Evolutionary conservation across 805 yeast species (phyloP).

Genomic region (Dipodascopsis uninucleata): DNA sequence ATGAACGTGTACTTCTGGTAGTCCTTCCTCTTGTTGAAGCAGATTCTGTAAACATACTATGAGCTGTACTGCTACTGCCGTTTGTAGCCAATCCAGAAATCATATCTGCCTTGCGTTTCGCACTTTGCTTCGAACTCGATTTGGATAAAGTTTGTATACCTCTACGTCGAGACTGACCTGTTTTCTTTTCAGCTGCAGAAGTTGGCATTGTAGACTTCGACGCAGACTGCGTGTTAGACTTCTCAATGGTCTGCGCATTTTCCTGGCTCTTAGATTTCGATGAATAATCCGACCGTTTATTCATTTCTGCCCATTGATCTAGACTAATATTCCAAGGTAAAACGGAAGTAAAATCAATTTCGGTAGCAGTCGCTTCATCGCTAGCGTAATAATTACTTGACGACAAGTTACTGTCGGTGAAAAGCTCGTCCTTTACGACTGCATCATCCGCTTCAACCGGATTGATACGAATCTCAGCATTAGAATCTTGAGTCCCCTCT

Average conservation of each 20-base stretch:
- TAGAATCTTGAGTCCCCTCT: background rate
- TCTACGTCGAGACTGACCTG: conserved; percentile 3
- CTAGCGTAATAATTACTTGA: conserved; percentile 10
- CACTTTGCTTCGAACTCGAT: background rate
- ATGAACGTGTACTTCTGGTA: no score
- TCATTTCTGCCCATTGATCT: conserved; percentile 25
- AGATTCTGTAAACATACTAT: no score
- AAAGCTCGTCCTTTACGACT: background rate
- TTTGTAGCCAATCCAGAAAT: no score
- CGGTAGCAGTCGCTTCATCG: conserved; percentile 5
- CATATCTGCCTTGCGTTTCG: no score
- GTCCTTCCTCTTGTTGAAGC: no score
- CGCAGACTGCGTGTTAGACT: no score
- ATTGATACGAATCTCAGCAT: background rate
- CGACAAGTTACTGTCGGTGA: conserved; percentile 1
- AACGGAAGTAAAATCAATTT: conserved; percentile 21
- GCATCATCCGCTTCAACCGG: background rate
- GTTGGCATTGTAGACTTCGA: no score
- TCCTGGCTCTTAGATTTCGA: no score
- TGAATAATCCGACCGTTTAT: no score
- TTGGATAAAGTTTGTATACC: background rate
- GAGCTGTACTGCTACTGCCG: no score
- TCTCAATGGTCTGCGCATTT: no score
- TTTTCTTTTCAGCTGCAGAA: no score
- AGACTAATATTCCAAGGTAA: conserved; percentile 24